Base-by-base conservation (phyloP, 2,329 filamentous ascomycete genomes). In the Trichoderma lentiforme region DNA sequence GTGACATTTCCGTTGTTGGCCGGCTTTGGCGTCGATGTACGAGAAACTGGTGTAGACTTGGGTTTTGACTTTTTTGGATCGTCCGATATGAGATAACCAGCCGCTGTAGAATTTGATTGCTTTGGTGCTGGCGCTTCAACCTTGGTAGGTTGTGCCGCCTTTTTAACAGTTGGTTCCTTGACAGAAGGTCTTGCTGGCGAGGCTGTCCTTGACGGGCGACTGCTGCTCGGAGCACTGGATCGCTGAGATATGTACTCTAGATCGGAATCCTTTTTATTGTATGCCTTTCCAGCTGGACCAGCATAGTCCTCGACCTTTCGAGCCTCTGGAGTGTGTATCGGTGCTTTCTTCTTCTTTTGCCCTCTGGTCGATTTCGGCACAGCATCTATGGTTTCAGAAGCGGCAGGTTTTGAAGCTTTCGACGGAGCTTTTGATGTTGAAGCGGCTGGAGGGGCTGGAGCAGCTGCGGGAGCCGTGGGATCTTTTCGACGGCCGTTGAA, bases 11-110 rank as follows among this genome's bases (percentile, higher is more conserved):
- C 79, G 14, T 6, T 56, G 34, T 82, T 81, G 3, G 84, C 81
- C 1, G 88, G 86, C 21, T 89, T 88, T 2, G 87, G 85, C 0
- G 86, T 89, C 1, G 86, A 86, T 36, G 83, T 85, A n/a, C 86
- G 82, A 3, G 87, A 88, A 14, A 75, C 79, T 1, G 87, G 84
- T 8, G 82, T 88, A 1, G 84, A 86, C 73, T 85, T 91, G 61
- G 86, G 80, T 76, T 91, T 90, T 7, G 76, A 84, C 74, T 88
- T 90, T 9, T 83, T 86, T 34, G 87, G 84, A 6, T 30, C 56
- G 73, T 98, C 95, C 0, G 93, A 96, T 70, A 97, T 93, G 51
- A 98, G 83, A 18, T 91, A 91, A 0, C 95, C 95, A 0, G 95
- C 95, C 0, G 91, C 87, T 11, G 92, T 92, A 36, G 83, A 78